Evolutionary conservation across 768 basidiomycete species (phyloP).

Genomic region (Lentinula lateritia): DNA sequence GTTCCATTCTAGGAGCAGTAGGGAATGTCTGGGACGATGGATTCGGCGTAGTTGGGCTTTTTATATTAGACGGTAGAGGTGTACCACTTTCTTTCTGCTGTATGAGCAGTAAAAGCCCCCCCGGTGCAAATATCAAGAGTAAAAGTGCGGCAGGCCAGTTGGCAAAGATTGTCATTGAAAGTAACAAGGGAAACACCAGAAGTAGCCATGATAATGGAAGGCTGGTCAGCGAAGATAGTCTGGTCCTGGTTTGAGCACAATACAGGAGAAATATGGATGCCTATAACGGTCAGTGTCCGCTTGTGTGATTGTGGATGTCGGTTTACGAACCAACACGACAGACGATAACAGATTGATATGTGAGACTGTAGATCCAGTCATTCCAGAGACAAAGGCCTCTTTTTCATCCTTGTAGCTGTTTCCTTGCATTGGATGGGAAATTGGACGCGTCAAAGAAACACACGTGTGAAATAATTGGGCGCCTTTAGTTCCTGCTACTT

Average conservation of each 20-base stretch:
- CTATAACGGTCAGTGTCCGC: neutral
- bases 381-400: slow-evolving; percentile 76
- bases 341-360: slow-evolving; percentile 67
- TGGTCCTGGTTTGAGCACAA: slow-evolving; percentile 57
- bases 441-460: neutral
- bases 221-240: slow-evolving; percentile 28
- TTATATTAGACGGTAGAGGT: slow-evolving; percentile 44
- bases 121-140: slow-evolving; percentile 39
- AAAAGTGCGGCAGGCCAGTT: slow-evolving; percentile 48
- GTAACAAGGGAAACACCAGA: slow-evolving; percentile 71
- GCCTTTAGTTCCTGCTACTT: neutral
- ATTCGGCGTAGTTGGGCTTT: slow-evolving; percentile 15
- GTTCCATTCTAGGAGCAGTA: slow-evolving; percentile 23
- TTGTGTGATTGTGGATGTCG: neutral
- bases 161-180: slow-evolving; percentile 77
- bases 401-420: slow-evolving; percentile 67
- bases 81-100: slow-evolving; percentile 36
- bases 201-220: slow-evolving; percentile 54
- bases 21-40: slow-evolving; percentile 11
- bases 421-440: neutral
- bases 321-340: slow-evolving; percentile 52
- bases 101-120: slow-evolving; percentile 37
- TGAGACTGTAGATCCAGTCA: slow-evolving; percentile 60
- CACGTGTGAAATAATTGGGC: neutral
- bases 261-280: neutral